Percentiles rank a stretch among this genome's conserved stretches.
phyloP scores from a whole-genome alignment of 306 rosid genomes.

The Gastrolobium bilobum region DNA sequence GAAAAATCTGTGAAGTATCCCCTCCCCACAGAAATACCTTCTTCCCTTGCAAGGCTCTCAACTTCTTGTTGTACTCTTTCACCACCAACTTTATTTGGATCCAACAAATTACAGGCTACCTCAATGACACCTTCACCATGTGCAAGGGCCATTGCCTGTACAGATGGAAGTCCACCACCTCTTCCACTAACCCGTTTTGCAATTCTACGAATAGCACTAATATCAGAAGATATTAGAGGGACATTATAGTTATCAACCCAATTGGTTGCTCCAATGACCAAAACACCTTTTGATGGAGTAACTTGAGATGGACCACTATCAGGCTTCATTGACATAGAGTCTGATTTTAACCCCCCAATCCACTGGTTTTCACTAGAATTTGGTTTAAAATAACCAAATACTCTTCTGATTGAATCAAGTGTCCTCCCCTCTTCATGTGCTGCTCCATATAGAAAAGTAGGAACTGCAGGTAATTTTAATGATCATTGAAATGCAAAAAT shows the following conservation, averaged over 20 bases:
- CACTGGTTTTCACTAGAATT: slow-evolving; percentile 70
- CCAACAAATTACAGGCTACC: slow-evolving; percentile 60
- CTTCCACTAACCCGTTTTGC: slow-evolving; percentile 54
- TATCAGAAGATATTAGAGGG: slow-evolving; percentile 71
- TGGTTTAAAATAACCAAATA: slow-evolving; percentile 85
- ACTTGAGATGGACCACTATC: slow-evolving; percentile 77
- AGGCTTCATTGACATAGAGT: slow-evolving; percentile 64
- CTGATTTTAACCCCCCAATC: slow-evolving; percentile 66
- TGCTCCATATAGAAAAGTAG: slow-evolving; percentile 86
- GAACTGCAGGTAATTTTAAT: slow-evolving; percentile 63
- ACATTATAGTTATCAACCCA: slow-evolving; percentile 82
- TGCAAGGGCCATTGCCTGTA: slow-evolving; percentile 87
- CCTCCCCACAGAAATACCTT: slow-evolving; percentile 67
- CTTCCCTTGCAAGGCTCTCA: slow-evolving; percentile 73
- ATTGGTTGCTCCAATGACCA: slow-evolving; percentile 64
- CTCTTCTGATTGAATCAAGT: slow-evolving; percentile 80
- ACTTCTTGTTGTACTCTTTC: slow-evolving; percentile 56
- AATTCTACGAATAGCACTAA: slow-evolving; percentile 58
- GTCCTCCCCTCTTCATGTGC: slow-evolving; percentile 80
- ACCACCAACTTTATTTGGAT: slow-evolving; percentile 65
- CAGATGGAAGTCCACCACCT: slow-evolving; percentile 67
- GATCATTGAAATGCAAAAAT: slow-evolving; percentile 40
- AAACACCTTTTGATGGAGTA: slow-evolving; percentile 62
- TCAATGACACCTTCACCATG: slow-evolving; percentile 55
- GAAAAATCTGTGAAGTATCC: slow-evolving; percentile 89